These are phyloP conservation scores for Agaricus sinodeliciosus DNA, from an alignment of 768 basidiomycete genomes.

Conservation along the genomic window DNA sequence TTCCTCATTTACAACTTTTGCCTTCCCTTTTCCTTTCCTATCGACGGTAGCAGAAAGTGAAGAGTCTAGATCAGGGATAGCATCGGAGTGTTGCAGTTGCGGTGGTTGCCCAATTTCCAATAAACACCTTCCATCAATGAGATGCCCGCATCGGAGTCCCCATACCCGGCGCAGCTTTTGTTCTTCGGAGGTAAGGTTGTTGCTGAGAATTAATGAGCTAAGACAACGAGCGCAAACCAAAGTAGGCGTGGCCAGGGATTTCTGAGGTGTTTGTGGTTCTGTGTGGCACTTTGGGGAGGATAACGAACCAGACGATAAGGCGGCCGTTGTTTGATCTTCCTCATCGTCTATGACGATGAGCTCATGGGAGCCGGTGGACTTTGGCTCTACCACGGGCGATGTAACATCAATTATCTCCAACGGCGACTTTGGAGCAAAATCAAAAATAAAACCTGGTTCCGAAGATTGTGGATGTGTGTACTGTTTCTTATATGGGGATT, in stretches of 20 bases:
- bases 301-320: neutral
- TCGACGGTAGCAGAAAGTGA: slow-evolving; percentile 2
- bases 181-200: slow-evolving; percentile 40
- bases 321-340: slow-evolving; percentile 14
- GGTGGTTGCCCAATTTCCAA: slow-evolving; percentile 47
- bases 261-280: slow-evolving; percentile 2
- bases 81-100: slow-evolving; percentile 7
- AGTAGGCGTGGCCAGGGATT: slow-evolving; percentile 25
- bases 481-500: slow-evolving; percentile 42
- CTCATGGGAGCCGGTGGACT: slow-evolving; percentile 19
- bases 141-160: slow-evolving; percentile 71
- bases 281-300: slow-evolving; percentile 5
- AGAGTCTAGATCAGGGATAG: slow-evolving; percentile 5
- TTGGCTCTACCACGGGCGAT: neutral
- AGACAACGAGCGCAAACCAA: slow-evolving; percentile 66
- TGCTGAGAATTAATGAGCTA: slow-evolving; percentile 54
- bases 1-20: slow-evolving; percentile 23
- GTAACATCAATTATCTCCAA: slow-evolving; percentile 14
- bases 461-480: slow-evolving; percentile 59
- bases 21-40: slow-evolving; percentile 41
- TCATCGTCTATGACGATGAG: slow-evolving; percentile 47
- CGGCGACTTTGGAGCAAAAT: slow-evolving; percentile 46
- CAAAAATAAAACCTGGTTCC: slow-evolving; percentile 59
- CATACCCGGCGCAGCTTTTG: slow-evolving; percentile 47
- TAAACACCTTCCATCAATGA: slow-evolving; percentile 74